Evolutionary conservation across 345 rosid genomes (phyloP), one percentile per base, ranked within the genome.

Genomic region (Limnanthes douglasii): DNA sequence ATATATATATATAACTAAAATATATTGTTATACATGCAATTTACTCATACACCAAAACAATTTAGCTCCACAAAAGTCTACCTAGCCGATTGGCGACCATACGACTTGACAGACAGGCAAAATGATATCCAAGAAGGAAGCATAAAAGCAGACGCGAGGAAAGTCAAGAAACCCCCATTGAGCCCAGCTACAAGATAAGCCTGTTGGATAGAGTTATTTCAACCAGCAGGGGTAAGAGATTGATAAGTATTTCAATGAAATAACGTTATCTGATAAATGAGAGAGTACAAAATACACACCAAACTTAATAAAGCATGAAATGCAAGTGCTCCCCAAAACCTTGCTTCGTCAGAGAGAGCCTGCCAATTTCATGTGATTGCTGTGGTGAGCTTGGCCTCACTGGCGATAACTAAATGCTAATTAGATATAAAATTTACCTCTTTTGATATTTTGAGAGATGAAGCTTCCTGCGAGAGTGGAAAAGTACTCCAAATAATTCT

Each of bases 281-380:
- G 7, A 5, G 15, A 19, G 33, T 25, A 31, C n/a, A 27, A 30
- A 36, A 20, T 18, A 36, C 74, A 39, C 80, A 90, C 96, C 80
- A 65, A 56, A 43, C 94, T 80, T 11, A 71, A 15, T 38, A 45
- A 39, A 45, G 94, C 75, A 58, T 77, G 80, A 46, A 75, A 67
- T 12, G 92, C 96, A 63, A 77, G 75, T 43, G 98, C 88, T 65
- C 98, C 98, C 96, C 98, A 90, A 68, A 84, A 90, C 62, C 94
- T 62, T 39, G 85, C 90, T 62, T 84, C 83, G 59, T 72, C 64
- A 26, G 68, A 72, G 39, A 63, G 39, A 24, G 34, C 93, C 98
- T 90, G 68, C 48, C 62, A 64, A 30, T n/a, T n/a, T n/a, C n/a
- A n/a, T n/a, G n/a, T n/a, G n/a, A n/a, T n/a, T n/a, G n/a, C n/a